Evolutionary conservation across 2,329 filamentous ascomycete species (phyloP).

Genomic region (Dactylonectria estremocensis): DNA sequence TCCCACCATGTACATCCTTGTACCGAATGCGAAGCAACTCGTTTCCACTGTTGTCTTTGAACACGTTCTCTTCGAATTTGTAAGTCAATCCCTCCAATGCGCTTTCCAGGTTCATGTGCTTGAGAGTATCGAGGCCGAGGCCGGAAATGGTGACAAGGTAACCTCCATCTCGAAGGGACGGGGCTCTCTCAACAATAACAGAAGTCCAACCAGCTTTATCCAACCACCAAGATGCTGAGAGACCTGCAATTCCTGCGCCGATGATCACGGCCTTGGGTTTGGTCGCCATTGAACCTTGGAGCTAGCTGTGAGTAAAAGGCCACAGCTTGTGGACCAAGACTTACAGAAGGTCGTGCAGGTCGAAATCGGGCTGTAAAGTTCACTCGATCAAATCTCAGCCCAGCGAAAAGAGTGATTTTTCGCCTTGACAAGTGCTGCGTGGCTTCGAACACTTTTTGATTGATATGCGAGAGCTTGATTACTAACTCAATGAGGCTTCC

Average conservation of each 20-base stretch:
- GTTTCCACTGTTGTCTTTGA: neutral
- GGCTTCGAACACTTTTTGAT: no score
- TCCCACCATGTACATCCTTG: conserved; percentile 7
- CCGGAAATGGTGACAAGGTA: conserved; percentile 8
- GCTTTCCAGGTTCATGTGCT: conserved; percentile 1
- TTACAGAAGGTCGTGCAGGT: no score
- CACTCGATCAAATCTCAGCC: no score
- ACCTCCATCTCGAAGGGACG: neutral
- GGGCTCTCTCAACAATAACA: conserved; percentile 12
- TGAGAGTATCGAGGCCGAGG: neutral
- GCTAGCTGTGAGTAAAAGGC: no score
- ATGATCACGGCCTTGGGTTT: conserved; percentile 55
- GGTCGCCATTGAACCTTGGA: no score
- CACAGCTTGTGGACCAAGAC: no score
- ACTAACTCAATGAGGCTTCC: no score
- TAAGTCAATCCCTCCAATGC: neutral
- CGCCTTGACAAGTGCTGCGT: no score
- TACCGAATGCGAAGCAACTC: conserved; percentile 3
- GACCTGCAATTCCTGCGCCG: conserved; percentile 14
- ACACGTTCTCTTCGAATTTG: conserved; percentile 8
- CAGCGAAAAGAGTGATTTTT: no score
- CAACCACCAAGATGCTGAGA: conserved; percentile 18
- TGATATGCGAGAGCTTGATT: no score
- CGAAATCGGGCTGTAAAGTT: no score
- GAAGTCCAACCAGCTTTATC: conserved; percentile 17